A percentile compares a stretch with the other conserved stretches of the same genome.
These are phyloP conservation scores for Fusarium tjaetaba DNA, from an alignment of 2,329 filamentous ascomycete genomes.

Conservation along the genomic window DNA sequence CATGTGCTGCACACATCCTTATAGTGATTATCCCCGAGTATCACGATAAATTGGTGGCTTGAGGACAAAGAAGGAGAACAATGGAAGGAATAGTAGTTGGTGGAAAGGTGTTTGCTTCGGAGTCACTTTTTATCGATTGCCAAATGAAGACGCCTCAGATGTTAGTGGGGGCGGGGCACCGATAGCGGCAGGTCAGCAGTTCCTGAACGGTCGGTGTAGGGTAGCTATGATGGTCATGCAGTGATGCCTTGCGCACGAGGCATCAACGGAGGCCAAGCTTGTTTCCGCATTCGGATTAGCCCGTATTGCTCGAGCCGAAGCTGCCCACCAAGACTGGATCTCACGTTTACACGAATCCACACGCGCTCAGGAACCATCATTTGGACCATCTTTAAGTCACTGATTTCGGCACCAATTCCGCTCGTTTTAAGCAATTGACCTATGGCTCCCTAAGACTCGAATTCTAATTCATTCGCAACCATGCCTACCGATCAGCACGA, in stretches of 20 bases:
- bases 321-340: background rate
- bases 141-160: conserved; percentile 19
- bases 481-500: conserved; percentile 46
- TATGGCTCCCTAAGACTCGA: background rate
- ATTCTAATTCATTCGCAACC: conserved; percentile 17
- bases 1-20: conserved; percentile 42
- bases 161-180: conserved; percentile 42
- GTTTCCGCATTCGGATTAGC: conserved; percentile 11
- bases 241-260: conserved; percentile 32
- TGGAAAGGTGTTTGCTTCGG: conserved; percentile 21
- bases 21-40: background rate
- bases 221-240: conserved; percentile 1
- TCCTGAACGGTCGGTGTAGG: conserved; percentile 7
- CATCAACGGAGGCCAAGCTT: conserved; percentile 16
- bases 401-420: background rate
- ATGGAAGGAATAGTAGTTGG: conserved; percentile 11
- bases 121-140: conserved; percentile 29
- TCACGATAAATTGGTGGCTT: background rate
- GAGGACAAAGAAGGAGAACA: conserved; percentile 22
- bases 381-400: background rate
- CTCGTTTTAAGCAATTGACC: conserved; percentile 1
- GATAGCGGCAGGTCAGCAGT: conserved; percentile 28
- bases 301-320: background rate
- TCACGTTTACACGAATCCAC: background rate
- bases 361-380: conserved; percentile 3